These are phyloP conservation scores for Lentinula sp. DNA, from an alignment of 768 basidiomycete genomes.

Conservation along the genomic window DNA sequence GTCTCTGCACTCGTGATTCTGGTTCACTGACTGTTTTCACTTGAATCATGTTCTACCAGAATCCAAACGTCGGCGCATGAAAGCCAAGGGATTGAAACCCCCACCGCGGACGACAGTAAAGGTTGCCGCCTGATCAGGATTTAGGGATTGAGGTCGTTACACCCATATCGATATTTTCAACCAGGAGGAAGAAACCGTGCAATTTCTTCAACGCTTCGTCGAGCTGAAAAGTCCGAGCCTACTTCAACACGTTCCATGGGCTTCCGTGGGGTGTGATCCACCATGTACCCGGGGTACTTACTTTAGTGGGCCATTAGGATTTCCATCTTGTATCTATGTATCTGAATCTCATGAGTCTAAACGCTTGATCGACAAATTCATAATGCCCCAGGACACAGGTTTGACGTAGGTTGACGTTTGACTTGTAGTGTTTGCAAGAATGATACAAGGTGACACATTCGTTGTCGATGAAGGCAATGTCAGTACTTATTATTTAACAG, in stretches of 20 bases:
- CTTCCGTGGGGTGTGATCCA: no score
- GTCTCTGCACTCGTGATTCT: slow-evolving; percentile 1
- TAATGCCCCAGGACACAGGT: no score
- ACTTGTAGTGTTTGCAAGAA: background rate
- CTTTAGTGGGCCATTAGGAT: no score
- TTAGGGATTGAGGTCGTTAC: background rate
- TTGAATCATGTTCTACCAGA: slow-evolving; percentile 31
- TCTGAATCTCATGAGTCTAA: background rate
- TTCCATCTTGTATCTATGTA: background rate
- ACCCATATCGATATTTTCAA: background rate
- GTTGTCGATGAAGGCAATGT: background rate
- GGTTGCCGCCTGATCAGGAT: slow-evolving; percentile 13
- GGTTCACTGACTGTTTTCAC: background rate
- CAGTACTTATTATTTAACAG: no score
- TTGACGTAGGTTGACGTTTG: no score
- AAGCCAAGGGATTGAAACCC: slow-evolving; percentile 66
- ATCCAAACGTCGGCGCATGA: slow-evolving; percentile 70
- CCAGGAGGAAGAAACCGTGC: background rate
- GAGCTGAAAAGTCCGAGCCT: no score
- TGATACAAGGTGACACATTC: background rate
- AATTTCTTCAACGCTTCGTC: no score
- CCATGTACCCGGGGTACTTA: no score
- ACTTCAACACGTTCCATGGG: no score
- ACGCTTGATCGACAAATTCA: background rate
- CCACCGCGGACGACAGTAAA: slow-evolving; percentile 41